Evolutionary conservation across 768 basidiomycete species (phyloP), one percentile per base, ranked within the genome.

Genomic region (Russula brevipes): DNA sequence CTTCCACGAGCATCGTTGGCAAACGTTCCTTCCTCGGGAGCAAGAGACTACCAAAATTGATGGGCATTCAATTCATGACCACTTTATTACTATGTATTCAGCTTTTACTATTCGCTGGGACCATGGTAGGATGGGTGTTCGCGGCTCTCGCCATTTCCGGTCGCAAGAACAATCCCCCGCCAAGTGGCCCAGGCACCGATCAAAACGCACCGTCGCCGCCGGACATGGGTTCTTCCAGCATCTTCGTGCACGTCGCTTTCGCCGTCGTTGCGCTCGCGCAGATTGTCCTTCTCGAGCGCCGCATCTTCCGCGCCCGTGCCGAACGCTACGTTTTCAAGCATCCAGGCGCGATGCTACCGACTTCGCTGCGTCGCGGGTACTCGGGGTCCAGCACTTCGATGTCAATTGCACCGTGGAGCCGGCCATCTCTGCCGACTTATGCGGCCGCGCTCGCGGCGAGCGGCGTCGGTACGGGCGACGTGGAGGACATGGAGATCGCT

Each of bases 391-490:
- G n/a, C 24, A 3, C 59, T 9, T 17, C 54, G 5, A 70, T 74
- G 67, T 63, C 67, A 12, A 62, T 70, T 4, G 81, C 86, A 10
- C 88, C 88, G 2, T 89, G 88, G 88, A 84, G 84, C 71, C 77
- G 87, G 30, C 86, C 85, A 1, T 80, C 86, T 12, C 74, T 89
- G 47, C 87, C 87, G 0, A 86, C 85, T 12, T 89, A 89, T 69
- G 86, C 85, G 4, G 84, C 86, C 19, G 82, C 84, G 2, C 75
- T 91, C n/a, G 81, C 82, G 8, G 80, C 86, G 65, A 84, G 82
- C 70, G 87, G 87, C 14, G 79, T 77, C 14, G 86, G 85, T 41
- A 89, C 88, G 4, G 88, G 87, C 46, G 88, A 89, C 71, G 87
- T 87, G 33, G 88, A 89, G 67, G 87, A 88, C 71, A 77, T 82